These are phyloP conservation scores for Rosa lucieae DNA, from an alignment of 306 rosid genomes.

Conservation along the genomic window DNA sequence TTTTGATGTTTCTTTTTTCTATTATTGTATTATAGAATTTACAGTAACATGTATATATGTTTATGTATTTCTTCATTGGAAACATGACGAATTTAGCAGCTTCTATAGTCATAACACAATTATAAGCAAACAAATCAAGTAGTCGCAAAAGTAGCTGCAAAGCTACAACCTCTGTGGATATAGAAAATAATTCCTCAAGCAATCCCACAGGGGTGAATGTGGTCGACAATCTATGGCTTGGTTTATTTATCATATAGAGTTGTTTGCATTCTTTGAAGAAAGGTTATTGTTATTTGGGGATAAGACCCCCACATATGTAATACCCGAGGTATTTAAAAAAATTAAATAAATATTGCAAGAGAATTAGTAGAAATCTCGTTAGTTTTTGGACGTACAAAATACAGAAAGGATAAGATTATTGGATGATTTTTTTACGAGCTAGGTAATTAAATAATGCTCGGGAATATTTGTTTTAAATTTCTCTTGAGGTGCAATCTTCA, in stretches of 20 bases:
- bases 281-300: background rate
- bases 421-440: too few species aligned
- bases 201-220: background rate
- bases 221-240: background rate
- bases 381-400: too few species aligned
- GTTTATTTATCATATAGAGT: background rate
- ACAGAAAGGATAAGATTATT: too few species aligned
- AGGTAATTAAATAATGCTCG: too few species aligned
- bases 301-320: background rate
- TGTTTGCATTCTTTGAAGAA: background rate
- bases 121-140: background rate
- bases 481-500: too few species aligned
- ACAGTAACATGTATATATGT: background rate
- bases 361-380: too few species aligned
- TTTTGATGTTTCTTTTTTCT: conserved; percentile 2
- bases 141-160: background rate
- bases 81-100: background rate
- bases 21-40: background rate
- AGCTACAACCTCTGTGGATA: background rate
- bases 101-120: background rate
- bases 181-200: background rate
- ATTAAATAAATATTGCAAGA: too few species aligned
- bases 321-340: too few species aligned
- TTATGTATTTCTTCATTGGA: background rate
- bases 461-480: too few species aligned